Evolutionary conservation across 2,329 filamentous ascomycete species (phyloP), one percentile per base, ranked within the genome.

Genomic region (Lasiodiplodia sp.): DNA sequence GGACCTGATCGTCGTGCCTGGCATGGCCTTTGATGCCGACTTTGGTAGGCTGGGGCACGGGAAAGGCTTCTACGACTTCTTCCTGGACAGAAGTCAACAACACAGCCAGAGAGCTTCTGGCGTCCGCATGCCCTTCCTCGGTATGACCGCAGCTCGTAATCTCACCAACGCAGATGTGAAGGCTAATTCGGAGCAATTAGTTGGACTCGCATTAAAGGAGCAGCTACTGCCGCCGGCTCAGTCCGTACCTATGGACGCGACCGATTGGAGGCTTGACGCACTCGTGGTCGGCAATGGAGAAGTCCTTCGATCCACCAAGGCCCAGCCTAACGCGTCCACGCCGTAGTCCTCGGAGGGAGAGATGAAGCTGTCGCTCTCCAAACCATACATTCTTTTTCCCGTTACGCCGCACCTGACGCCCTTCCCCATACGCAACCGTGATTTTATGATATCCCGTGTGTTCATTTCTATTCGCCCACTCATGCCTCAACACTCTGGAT

Each of bases 1-100:
- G 52, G 95, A 99, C 78, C 80, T 99, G 72, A 92, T 99, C 71
- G 85, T 99, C 34, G 88, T 98, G 85, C 96, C 96, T 0, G 96
- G 94, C 14, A 92, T 99, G 75, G 95, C 93, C 3, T 99, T 99
- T 80, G 94, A 97, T 78, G 84, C 84, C 3, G 83, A 82, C 14
- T 86, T 96, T 70, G 88, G 91, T 72, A 87, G 96, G 73, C 86
- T 98, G 23, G 96, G 96, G 51, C 96, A 99, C 80, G 96, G 96
- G 68, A 97, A 93, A 80, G 96, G 96, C 38, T 99, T 97, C 82
- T 99, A 99, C 84, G 96, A 99, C 82, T 92, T 90, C 79, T 99
- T 97, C 80, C 82, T 99, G 77, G 88, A 91, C 75, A 88, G 91
- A 73, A 97, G 94, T 86, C 78, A 86, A 79, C 79, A 80, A 72